These are phyloP conservation scores for Oryza officinalis DNA, from an alignment of 176 grass and related monocot species.

Conservation along the genomic window DNA sequence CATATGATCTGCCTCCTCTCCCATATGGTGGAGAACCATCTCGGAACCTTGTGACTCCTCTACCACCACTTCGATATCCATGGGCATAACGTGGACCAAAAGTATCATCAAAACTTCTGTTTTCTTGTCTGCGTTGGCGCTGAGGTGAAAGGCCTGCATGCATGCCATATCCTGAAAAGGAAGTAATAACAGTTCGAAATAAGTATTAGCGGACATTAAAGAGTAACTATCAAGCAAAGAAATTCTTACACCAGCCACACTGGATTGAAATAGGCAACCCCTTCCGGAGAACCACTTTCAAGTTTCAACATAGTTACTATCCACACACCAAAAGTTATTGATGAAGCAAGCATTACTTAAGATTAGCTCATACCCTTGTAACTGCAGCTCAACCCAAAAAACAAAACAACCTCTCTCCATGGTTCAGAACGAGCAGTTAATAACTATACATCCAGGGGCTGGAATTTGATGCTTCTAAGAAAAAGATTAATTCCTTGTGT, in stretches of 20 bases:
- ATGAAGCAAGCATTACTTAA: constrained; percentile 38
- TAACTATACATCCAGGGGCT: constrained; percentile 44
- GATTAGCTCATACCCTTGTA: constrained; percentile 45
- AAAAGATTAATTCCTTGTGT: constrained; percentile 35
- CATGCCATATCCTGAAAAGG: constrained; percentile 70
- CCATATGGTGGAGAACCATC: constrained; percentile 57
- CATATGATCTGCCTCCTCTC: constrained; percentile 64
- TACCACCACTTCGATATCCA: constrained; percentile 67
- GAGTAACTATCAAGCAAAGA: constrained; percentile 37
- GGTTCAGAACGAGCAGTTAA: constrained; percentile 33
- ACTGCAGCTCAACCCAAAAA: constrained; percentile 39
- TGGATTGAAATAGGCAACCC: constrained; percentile 48
- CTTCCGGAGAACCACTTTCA: constrained; percentile 46
- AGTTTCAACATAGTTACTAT: constrained; percentile 36
- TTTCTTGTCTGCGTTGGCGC: constrained; percentile 44
- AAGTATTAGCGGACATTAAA: constrained; percentile 23
- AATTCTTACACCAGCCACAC: constrained; percentile 52
- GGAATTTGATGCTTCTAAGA: constrained; percentile 29
- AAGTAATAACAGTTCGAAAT: constrained; percentile 33
- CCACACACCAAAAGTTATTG: constrained; percentile 36
- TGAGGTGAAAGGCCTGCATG: constrained; percentile 61
- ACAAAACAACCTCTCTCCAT: constrained; percentile 28
- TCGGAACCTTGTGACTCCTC: constrained; percentile 67
- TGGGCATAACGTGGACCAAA: constrained; percentile 48
- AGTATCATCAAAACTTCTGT: constrained; percentile 46